phyloP scores from a whole-genome alignment of 257 asterid species.

The Rhazya stricta region DNA sequence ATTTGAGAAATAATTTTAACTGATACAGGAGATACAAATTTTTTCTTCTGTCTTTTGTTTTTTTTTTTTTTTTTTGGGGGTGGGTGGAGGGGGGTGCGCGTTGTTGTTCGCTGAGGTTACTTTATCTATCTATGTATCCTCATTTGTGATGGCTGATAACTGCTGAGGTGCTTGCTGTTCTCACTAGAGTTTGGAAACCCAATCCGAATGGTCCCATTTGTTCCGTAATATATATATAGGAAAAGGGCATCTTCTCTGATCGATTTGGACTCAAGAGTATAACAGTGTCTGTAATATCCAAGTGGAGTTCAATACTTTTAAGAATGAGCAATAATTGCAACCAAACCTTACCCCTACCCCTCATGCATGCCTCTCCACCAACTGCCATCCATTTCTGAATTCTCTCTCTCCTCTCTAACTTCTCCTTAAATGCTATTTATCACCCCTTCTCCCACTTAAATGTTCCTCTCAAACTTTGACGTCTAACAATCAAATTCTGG shows the following conservation, averaged over 20 bases:
- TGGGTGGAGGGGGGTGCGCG: no score
- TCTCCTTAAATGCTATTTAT: constrained; percentile 33
- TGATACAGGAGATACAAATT: no score
- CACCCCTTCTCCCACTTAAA: no score
- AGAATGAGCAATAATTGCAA: constrained; percentile 8
- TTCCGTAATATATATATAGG: no score
- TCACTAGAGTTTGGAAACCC: background rate
- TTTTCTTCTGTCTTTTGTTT: no score
- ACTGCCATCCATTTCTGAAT: constrained; percentile 45
- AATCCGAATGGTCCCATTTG: background rate
- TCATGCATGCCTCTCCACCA: constrained; percentile 24
- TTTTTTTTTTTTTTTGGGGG: no score
- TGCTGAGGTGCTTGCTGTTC: background rate
- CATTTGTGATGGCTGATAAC: background rate
- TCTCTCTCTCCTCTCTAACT: background rate
- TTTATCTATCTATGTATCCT: no score
- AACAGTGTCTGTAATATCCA: background rate
- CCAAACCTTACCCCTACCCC: constrained; percentile 3
- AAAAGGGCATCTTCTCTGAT: no score
- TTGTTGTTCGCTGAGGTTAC: no score
- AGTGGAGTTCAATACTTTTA: constrained; percentile 1
- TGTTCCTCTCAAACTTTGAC: constrained; percentile 15
- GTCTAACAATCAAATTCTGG: background rate
- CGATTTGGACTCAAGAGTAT: no score
- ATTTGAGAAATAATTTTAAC: no score